Evolutionary conservation across 1,139 yeast species (phyloP).

Genomic region (Lodderomyces beijingensis): DNA sequence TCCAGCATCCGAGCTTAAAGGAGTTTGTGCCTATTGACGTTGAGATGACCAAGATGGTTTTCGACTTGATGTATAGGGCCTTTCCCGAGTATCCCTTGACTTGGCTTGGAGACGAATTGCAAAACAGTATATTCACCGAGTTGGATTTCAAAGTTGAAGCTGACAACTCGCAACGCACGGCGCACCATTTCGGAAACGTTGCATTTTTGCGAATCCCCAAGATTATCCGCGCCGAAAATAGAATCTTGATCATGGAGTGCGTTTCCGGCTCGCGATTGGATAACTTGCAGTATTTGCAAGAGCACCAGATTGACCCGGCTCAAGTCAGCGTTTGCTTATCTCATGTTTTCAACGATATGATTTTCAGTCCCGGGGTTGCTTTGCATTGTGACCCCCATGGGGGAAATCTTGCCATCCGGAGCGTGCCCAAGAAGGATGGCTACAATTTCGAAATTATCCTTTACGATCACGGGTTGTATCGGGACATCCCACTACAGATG

Average conservation of each 20-base stretch:
- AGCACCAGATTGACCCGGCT: constrained; percentile 62
- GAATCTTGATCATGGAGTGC: constrained; percentile 87
- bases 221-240: constrained; percentile 58
- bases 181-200: constrained; percentile 56
- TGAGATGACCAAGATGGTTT: constrained; percentile 70
- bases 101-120: constrained; percentile 93
- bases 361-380: constrained; percentile 86
- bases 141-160: constrained; percentile 88
- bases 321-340: constrained; percentile 83
- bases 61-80: constrained; percentile 64
- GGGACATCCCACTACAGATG: constrained; percentile 75
- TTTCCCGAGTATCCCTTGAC: constrained; percentile 92
- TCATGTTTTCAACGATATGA: constrained; percentile 91
- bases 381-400: constrained; percentile 98
- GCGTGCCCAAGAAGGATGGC: constrained; percentile 24
- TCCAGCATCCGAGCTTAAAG: constrained; percentile 86
- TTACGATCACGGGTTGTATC: constrained; percentile 92
- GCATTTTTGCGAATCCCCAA: constrained; percentile 83
- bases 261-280: constrained; percentile 81
- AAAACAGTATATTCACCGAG: constrained; percentile 80
- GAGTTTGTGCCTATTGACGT: constrained; percentile 92
- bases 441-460: constrained; percentile 88
- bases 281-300: constrained; percentile 59
- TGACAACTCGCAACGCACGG: constrained; percentile 66
- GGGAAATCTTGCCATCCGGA: constrained; percentile 84